Base-by-base conservation (phyloP, 805 yeast species). In the Spathaspora passalidarum region DNA sequence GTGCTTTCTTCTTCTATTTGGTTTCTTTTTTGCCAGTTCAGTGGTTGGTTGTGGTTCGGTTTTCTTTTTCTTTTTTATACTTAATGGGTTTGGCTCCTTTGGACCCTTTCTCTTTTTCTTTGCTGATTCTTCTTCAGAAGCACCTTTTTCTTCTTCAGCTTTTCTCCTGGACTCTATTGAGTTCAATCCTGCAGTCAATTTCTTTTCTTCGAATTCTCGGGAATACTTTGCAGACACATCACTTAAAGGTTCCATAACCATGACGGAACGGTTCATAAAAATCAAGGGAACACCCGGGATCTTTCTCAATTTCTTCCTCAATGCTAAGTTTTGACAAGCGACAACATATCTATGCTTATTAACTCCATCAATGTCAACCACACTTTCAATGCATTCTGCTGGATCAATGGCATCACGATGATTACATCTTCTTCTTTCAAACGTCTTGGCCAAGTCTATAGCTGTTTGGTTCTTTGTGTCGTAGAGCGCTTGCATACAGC, bases 231-330 rank as follows among this genome's bases (percentile, higher is more conserved):
- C 54, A 37, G 92, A 85, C 5, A 88, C 87, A 32, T 76, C 78
- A 43, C 96, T 86, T 54, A 90, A 69, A 6, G 97, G 97, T 65
- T 94, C 99, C 94, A 94, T 82, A 21, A 94, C 83, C 92, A 94
- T 88, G 14, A 94, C 99, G 1, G 96, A 81, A 49, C 97, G 76
- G 58, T 86, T 84, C 80, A 94, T 82, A 62, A 86, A 91, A 8
- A 92, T 71, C 52, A 94, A 65, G 1, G 99, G 99, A 1, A 89
- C 86, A 10, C 97, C 99, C 0, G 99, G 96, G 9, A 90, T 73
- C 23, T 72, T 72, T 53, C 98, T 76, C 49, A 94, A 71, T 40
- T 72, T 69, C 46, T 80, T 78, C 54, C 99, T 78, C 44, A 91
- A 70, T 21, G 78, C 75, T 19, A 80, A 78, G 56, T 87, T 82